These are phyloP conservation scores for Jimgerdemannia flammicorona DNA, from an alignment of 192 early-diverging fungal species.

Conservation along the genomic window DNA sequence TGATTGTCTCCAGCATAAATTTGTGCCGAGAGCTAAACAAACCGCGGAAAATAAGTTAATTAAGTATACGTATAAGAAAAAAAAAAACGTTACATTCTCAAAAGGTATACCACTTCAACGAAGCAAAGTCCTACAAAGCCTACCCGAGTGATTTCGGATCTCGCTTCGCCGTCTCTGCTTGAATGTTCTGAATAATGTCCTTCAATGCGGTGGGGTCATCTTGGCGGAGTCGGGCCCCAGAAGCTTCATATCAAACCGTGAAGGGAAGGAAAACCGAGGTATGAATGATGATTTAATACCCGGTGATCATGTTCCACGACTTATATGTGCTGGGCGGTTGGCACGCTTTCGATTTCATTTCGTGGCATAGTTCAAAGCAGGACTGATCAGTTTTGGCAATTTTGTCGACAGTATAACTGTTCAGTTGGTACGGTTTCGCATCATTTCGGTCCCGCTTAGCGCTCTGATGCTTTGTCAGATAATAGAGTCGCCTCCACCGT, in stretches of 20 bases:
- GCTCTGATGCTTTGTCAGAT: too few species aligned
- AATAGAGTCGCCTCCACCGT: too few species aligned
- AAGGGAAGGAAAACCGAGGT: background rate
- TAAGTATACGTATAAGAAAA: too few species aligned
- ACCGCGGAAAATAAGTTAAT: too few species aligned
- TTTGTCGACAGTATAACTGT: background rate
- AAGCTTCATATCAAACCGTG: slow-evolving; percentile 33
- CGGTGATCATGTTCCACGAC: background rate
- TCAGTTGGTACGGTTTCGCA: background rate
- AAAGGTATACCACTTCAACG: slow-evolving; percentile 21
- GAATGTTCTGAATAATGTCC: slow-evolving; percentile 79
- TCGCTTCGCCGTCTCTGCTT: slow-evolving; percentile 45
- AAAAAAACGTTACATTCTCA: slow-evolving; percentile 24
- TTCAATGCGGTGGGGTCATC: slow-evolving; percentile 93
- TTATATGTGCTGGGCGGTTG: too few species aligned
- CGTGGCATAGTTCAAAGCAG: slow-evolving; percentile 2
- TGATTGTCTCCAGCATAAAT: slow-evolving; percentile 96
- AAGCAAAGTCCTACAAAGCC: slow-evolving; percentile 1
- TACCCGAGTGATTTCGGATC: slow-evolving; percentile 40
- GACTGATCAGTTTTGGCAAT: background rate
- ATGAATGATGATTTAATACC: background rate
- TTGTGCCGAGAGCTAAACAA: slow-evolving; percentile 58
- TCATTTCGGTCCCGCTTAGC: background rate
- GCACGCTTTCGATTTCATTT: background rate
- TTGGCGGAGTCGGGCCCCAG: slow-evolving; percentile 78